Percentiles rank a stretch among this genome's conserved stretches.
Evolutionary conservation across 2,329 filamentous ascomycete species (phyloP).

Genomic region (Pseudohalonectria lignicola): DNA sequence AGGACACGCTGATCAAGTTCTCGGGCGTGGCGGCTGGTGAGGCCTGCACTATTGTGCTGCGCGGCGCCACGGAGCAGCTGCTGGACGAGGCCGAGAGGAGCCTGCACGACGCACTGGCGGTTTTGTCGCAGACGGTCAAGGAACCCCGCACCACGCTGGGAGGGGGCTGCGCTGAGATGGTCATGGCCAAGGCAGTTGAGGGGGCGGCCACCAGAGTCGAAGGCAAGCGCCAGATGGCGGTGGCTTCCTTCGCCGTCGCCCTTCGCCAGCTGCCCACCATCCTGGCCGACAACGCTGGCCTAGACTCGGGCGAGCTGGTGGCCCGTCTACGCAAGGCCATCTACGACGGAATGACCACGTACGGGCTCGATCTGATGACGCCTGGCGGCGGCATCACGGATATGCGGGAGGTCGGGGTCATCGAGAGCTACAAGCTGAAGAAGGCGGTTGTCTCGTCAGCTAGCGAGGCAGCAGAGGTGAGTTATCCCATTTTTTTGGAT

Average conservation of each 20-base stretch:
- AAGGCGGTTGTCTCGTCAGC: constrained; percentile 94
- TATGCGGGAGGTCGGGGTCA: constrained; percentile 89
- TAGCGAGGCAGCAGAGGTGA: constrained; percentile 90
- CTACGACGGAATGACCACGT: constrained; percentile 88
- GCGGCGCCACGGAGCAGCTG: constrained; percentile 92
- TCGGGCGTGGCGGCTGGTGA: constrained; percentile 88
- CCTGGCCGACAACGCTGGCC: constrained; percentile 90
- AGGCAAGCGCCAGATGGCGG: constrained; percentile 92
- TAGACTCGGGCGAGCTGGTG: constrained; percentile 91
- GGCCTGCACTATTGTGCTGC: constrained; percentile 92
- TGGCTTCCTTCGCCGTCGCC: constrained; percentile 79
- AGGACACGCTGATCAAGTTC: constrained; percentile 95
- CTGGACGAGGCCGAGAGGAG: constrained; percentile 95
- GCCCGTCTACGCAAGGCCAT: constrained; percentile 85
- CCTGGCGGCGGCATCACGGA: constrained; percentile 89
- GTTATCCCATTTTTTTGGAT: constrained; percentile 17
- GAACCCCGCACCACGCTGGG: constrained; percentile 91
- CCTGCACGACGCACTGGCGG: constrained; percentile 89
- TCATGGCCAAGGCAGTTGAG: constrained; percentile 97
- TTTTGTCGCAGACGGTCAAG: constrained; percentile 91
- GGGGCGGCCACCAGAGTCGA: constrained; percentile 86
- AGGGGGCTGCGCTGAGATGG: constrained; percentile 94
- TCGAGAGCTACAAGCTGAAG: constrained; percentile 99
- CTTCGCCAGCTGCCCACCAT: constrained; percentile 92
- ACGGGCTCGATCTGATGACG: constrained; percentile 78